These are phyloP conservation scores for Fusarium graminum DNA, from an alignment of 2,329 filamentous ascomycete species.

Conservation along the genomic window DNA sequence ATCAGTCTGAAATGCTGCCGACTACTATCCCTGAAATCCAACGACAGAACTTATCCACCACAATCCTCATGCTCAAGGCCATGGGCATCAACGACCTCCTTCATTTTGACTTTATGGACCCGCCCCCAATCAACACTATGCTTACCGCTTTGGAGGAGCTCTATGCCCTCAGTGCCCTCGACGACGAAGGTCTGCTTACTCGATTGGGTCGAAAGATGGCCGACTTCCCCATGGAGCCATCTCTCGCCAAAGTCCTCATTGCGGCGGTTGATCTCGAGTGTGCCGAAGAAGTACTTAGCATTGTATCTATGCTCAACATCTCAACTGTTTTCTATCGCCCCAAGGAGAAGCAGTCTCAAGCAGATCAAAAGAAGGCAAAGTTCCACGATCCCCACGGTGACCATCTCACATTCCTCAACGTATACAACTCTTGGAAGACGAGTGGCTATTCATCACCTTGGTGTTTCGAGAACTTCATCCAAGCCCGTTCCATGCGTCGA, in stretches of 20 bases:
- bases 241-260: slow-evolving; percentile 90
- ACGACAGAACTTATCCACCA: slow-evolving; percentile 89
- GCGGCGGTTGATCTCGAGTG: slow-evolving; percentile 88
- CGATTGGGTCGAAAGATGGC: slow-evolving; percentile 96
- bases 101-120: slow-evolving; percentile 99
- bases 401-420: slow-evolving; percentile 93
- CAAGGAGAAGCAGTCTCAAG: slow-evolving; percentile 96
- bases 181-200: slow-evolving; percentile 94
- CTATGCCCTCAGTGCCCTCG: slow-evolving; percentile 89
- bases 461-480: slow-evolving; percentile 99
- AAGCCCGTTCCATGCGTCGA: slow-evolving; percentile 87
- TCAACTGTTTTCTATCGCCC: slow-evolving; percentile 92
- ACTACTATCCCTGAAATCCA: slow-evolving; percentile 98
- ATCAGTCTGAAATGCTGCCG: slow-evolving; percentile 96
- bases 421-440: slow-evolving; percentile 97
- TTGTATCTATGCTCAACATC: slow-evolving; percentile 93
- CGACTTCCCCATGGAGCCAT: slow-evolving; percentile 97
- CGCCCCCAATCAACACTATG: slow-evolving; percentile 97
- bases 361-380: slow-evolving; percentile 97
- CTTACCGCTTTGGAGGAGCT: slow-evolving; percentile 94
- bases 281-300: slow-evolving; percentile 92
- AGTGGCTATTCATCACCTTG: slow-evolving; percentile 85
- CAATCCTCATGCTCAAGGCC: slow-evolving; percentile 97
- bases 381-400: slow-evolving; percentile 97
- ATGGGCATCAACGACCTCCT: slow-evolving; percentile 99